phyloP scores from a whole-genome alignment of 164 flowering plant genomes.

The Saururus chinensis region DNA sequence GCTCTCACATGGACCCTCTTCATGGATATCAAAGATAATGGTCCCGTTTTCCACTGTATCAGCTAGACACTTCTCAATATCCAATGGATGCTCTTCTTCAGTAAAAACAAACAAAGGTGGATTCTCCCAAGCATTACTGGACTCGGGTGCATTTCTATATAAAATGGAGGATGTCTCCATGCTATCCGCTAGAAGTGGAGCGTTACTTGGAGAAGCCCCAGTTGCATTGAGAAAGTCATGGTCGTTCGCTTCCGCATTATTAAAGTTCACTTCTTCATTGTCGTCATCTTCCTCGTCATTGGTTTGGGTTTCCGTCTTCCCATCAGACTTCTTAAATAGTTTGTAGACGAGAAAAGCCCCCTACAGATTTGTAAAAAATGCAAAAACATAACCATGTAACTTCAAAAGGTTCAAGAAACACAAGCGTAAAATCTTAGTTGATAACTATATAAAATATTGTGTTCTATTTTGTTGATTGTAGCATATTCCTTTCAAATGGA shows the following conservation, averaged over 20 bases:
- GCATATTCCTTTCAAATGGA: too few species aligned
- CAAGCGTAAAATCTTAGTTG: too few species aligned
- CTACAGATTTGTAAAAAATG: slow-evolving; percentile 17
- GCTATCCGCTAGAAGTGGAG: slow-evolving; percentile 20
- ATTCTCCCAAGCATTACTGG: slow-evolving; percentile 3
- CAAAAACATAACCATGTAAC: too few species aligned
- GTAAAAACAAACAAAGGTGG: neutral
- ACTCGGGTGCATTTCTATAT: slow-evolving; percentile 14
- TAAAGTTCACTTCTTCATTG: slow-evolving; percentile 22
- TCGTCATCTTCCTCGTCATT: slow-evolving; percentile 39
- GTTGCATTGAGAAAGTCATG: neutral
- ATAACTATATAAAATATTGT: too few species aligned
- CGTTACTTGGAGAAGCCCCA: slow-evolving; percentile 23
- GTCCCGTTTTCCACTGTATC: slow-evolving; percentile 1
- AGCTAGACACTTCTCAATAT: slow-evolving; percentile 6
- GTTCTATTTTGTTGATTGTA: too few species aligned
- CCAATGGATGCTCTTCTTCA: slow-evolving; percentile 4
- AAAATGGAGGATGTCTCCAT: neutral
- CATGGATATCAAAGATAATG: slow-evolving; percentile 8
- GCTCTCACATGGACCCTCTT: slow-evolving; percentile 13
- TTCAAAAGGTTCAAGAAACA: too few species aligned
- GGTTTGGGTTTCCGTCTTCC: slow-evolving; percentile 21
- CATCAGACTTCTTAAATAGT: slow-evolving; percentile 52
- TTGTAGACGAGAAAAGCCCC: slow-evolving; percentile 62
- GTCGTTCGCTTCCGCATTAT: slow-evolving; percentile 32